phyloP scores from a whole-genome alignment of 2,329 filamentous ascomycete species.

The Sphaerulina musiva region DNA sequence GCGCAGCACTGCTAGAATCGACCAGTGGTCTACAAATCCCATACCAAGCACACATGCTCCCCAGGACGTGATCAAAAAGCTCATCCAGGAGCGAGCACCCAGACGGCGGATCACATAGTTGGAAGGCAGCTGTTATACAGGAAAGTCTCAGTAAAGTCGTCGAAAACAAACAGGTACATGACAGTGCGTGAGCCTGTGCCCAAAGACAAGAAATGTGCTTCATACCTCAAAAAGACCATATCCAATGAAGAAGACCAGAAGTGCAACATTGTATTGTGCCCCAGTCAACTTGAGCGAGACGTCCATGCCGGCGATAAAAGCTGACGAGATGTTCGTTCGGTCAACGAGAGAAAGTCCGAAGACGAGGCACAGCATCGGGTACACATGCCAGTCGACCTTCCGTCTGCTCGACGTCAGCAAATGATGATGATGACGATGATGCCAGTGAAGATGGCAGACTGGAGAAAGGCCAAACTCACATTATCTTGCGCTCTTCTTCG shows the following conservation, averaged over 20 bases:
- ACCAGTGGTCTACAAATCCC: slow-evolving; percentile 53
- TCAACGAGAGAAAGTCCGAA: slow-evolving; percentile 65
- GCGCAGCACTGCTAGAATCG: slow-evolving; percentile 48
- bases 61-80: slow-evolving; percentile 45
- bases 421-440: background rate
- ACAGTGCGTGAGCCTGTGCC: too few relatives aligned
- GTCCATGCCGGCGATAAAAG: slow-evolving; percentile 60
- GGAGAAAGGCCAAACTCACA: slow-evolving; percentile 16
- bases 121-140: slow-evolving; percentile 21
- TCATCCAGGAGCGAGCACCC: slow-evolving; percentile 30
- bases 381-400: slow-evolving; percentile 31
- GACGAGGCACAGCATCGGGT: slow-evolving; percentile 33
- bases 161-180: background rate
- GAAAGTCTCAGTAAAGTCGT: background rate
- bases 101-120: slow-evolving; percentile 31
- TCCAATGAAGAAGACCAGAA: slow-evolving; percentile 32
- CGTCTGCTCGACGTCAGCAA: slow-evolving; percentile 15
- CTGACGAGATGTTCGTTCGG: slow-evolving; percentile 64
- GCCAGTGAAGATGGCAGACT: background rate
- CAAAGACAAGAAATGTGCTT: background rate
- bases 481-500: slow-evolving; percentile 30
- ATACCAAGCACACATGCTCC: slow-evolving; percentile 56
- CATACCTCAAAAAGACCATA: slow-evolving; percentile 30
- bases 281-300: slow-evolving; percentile 31
- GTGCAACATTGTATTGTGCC: slow-evolving; percentile 29